A percentile compares a stretch with the other conserved stretches of the same genome.
Evolutionary conservation across 2,329 filamentous ascomycete genomes (phyloP).

Genomic region (Fusarium coffeatum): DNA sequence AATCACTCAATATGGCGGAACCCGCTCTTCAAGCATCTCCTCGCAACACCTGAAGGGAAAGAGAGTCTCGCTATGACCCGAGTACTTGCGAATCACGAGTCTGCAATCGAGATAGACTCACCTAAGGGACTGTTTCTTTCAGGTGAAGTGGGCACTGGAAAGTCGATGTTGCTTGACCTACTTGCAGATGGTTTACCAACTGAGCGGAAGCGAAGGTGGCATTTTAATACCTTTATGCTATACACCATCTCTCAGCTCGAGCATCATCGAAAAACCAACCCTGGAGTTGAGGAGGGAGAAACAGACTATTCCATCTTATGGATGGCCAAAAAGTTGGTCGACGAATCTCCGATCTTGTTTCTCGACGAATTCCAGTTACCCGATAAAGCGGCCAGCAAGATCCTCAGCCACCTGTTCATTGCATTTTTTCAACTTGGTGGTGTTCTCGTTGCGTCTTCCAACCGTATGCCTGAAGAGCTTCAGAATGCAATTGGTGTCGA

Average conservation of each 20-base stretch:
- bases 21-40: conserved; percentile 69
- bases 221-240: conserved; percentile 90
- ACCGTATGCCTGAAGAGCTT: conserved; percentile 85
- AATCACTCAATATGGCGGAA: conserved; percentile 69
- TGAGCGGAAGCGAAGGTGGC: conserved; percentile 78
- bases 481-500: conserved; percentile 79
- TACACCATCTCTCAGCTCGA: conserved; percentile 80
- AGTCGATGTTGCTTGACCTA: conserved; percentile 86
- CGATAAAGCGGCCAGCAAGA: conserved; percentile 81
- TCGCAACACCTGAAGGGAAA: conserved; percentile 65
- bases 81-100: conserved; percentile 76
- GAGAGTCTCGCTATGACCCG: conserved; percentile 74
- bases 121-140: conserved; percentile 81
- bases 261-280: conserved; percentile 62
- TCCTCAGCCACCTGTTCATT: conserved; percentile 81
- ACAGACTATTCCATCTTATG: conserved; percentile 75
- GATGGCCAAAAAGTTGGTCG: conserved; percentile 80
- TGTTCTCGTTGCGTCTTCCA: conserved; percentile 82
- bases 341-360: conserved; percentile 80
- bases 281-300: conserved; percentile 27
- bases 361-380: conserved; percentile 87
- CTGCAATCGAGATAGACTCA: conserved; percentile 76
- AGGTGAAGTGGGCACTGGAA: conserved; percentile 85
- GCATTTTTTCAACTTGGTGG: conserved; percentile 85
- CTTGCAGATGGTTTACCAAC: conserved; percentile 83